Evolutionary conservation across 1,284 basidiomycete genomes (phyloP).

Genomic region (Paramarasmius palmivorus): DNA sequence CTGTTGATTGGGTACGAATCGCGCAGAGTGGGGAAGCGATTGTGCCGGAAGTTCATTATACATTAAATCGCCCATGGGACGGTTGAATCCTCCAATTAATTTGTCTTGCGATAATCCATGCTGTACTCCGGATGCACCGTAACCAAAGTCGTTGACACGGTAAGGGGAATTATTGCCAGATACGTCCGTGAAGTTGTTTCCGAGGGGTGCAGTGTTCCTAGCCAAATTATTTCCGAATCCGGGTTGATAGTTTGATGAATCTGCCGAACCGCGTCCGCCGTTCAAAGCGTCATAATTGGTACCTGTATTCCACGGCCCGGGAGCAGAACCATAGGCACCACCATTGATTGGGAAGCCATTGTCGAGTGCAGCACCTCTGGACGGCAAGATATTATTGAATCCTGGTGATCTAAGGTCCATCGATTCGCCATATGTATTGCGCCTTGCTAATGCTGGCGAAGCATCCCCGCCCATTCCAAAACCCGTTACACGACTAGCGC

Average conservation of each 20-base stretch:
- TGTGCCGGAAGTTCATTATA: conserved; percentile 4
- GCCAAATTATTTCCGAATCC: conserved; percentile 3
- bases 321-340: conserved; percentile 30
- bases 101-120: conserved; percentile 1
- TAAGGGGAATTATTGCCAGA: conserved; percentile 7
- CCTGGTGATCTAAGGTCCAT: conserved; percentile 26
- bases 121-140: conserved; percentile 3
- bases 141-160: conserved; percentile 4
- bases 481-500: conserved; percentile 26
- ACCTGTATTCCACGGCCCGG: conserved; percentile 37
- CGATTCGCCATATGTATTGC: conserved; percentile 34
- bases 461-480: conserved; percentile 26
- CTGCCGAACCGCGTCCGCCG: conserved; percentile 22
- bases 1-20: conserved; percentile 16
- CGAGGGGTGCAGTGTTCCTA: neutral
- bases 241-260: conserved; percentile 12
- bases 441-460: conserved; percentile 32
- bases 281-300: conserved; percentile 21
- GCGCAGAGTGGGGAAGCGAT: conserved; percentile 1
- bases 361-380: conserved; percentile 32
- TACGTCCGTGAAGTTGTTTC: neutral
- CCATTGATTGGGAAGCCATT: conserved; percentile 47
- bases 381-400: conserved; percentile 33
- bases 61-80: conserved; percentile 1
- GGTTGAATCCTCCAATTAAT: neutral